Base-by-base conservation (phyloP, 345 rosid genomes). In the Gynandropsis gynandra region DNA sequence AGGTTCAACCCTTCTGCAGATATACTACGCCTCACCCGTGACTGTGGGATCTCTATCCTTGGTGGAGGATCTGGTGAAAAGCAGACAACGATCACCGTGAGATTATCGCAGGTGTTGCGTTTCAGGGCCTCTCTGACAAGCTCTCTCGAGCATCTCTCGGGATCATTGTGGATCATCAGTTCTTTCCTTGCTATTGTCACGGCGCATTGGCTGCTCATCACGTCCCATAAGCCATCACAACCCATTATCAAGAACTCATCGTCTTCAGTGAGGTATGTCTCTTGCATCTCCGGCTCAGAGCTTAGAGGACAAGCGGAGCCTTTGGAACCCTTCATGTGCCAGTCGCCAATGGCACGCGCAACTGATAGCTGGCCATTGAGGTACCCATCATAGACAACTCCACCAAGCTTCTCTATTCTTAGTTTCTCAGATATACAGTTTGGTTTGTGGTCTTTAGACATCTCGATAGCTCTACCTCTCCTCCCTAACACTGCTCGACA, bases 221-320 rank as follows among this genome's bases (percentile, higher is more conserved):
- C 98, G 73, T 90, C 98, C 98, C 98, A 90, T 59, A 90, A 68
- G 61, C 98, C 98, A 50, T 90, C 98, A 42, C 98, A 84, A 29
- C 96, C 98, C 81, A 90, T 81, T 56, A 92, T 79, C 76, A 87
- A 71, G 82, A 87, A 92, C 77, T 92, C 98, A 34, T 92, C 98
- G 2, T 92, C 98, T 58, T 82, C 96, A 0, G 79, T 74, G 47
- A 92, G 59, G 33, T 69, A 63, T 4, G 73, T 53, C 66, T 80
- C 93, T 66, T 80, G 84, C 68, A 92, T 52, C 66, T 92, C 98
- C 0, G 95, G 96, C 66, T 92, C 98, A 3, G 96, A 85, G 40
- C 80, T 92, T 12, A 92, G 67, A 27, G 96, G 98, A 53, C 79
- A 80, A 1, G 81, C 93, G 17, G 93, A 77, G 47, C 98, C 96